Evolutionary conservation across 108 stramenopile genomes (phyloP).

Genomic region (Skeletonema marinoi): DNA sequence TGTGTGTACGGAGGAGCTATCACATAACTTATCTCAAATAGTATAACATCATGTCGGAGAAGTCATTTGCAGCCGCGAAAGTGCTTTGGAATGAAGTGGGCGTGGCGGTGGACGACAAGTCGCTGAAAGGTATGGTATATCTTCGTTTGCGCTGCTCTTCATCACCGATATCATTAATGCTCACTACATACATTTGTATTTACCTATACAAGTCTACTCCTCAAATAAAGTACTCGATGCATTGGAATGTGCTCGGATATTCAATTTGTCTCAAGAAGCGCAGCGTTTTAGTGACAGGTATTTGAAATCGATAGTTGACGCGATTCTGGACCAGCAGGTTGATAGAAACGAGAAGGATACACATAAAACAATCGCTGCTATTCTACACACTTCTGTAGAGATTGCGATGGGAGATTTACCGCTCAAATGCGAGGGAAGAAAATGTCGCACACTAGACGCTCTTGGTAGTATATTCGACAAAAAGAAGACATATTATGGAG

Average conservation of each 20-base stretch:
- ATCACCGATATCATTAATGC: too few relatives aligned
- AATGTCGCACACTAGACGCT: background rate
- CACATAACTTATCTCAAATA: too few relatives aligned
- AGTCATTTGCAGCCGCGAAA: background rate
- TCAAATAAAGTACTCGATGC: background rate
- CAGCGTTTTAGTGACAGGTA: background rate
- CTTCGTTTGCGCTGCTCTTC: background rate
- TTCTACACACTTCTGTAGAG: background rate
- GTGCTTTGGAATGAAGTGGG: background rate
- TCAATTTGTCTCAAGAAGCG: background rate
- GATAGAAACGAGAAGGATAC: background rate
- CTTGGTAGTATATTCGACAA: slow-evolving; percentile 4
- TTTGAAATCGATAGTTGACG: background rate
- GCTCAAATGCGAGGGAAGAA: too few relatives aligned
- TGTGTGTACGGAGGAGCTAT: too few relatives aligned
- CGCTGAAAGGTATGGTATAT: background rate
- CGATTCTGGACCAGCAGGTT: background rate
- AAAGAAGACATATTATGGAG: background rate
- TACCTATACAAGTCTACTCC: background rate
- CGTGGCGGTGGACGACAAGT: background rate
- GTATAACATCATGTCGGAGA: background rate
- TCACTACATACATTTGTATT: background rate
- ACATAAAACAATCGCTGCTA: background rate
- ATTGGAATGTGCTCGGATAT: background rate
- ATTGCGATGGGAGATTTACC: too few relatives aligned